Evolutionary conservation across 1,139 yeast species (phyloP).

Genomic region (Groenewaldozyma sp.): DNA sequence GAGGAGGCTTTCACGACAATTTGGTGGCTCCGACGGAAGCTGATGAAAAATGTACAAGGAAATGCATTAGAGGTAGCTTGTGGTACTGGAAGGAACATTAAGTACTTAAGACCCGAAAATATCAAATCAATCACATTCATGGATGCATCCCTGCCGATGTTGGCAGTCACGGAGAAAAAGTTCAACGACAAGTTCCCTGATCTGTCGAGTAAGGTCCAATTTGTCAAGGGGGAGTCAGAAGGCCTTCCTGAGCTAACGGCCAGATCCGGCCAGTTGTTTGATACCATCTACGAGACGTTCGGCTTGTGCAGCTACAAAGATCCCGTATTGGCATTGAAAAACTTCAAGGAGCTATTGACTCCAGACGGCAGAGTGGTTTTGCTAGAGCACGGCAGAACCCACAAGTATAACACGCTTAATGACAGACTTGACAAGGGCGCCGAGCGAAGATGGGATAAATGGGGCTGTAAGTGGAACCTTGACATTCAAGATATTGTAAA

Average conservation of each 20-base stretch:
- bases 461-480: slow-evolving; percentile 98
- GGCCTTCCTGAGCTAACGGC: slow-evolving; percentile 54
- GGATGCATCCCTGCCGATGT: slow-evolving; percentile 80
- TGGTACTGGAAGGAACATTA: slow-evolving; percentile 91
- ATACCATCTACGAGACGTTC: slow-evolving; percentile 86
- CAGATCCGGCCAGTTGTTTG: slow-evolving; percentile 48
- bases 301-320: slow-evolving; percentile 95
- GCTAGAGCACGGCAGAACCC: slow-evolving; percentile 85
- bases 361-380: slow-evolving; percentile 89
- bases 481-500: slow-evolving; percentile 83
- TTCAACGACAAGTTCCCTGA: slow-evolving; percentile 58
- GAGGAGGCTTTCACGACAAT: slow-evolving; percentile 79
- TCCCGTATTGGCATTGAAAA: slow-evolving; percentile 72
- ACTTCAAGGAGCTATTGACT: slow-evolving; percentile 60
- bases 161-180: slow-evolving; percentile 69
- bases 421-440: slow-evolving; percentile 76
- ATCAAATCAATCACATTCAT: slow-evolving; percentile 71
- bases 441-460: slow-evolving; percentile 69
- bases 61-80: slow-evolving; percentile 92
- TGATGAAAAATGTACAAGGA: slow-evolving; percentile 70
- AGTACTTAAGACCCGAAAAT: slow-evolving; percentile 52
- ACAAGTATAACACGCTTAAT: slow-evolving; percentile 62
- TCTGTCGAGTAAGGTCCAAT: slow-evolving; percentile 57
- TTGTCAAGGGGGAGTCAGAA: slow-evolving; percentile 89
- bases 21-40: slow-evolving; percentile 77